Conservation (phyloP, 2,329 filamentous ascomycete species). For the Paracoccidioides brasiliensis region DNA sequence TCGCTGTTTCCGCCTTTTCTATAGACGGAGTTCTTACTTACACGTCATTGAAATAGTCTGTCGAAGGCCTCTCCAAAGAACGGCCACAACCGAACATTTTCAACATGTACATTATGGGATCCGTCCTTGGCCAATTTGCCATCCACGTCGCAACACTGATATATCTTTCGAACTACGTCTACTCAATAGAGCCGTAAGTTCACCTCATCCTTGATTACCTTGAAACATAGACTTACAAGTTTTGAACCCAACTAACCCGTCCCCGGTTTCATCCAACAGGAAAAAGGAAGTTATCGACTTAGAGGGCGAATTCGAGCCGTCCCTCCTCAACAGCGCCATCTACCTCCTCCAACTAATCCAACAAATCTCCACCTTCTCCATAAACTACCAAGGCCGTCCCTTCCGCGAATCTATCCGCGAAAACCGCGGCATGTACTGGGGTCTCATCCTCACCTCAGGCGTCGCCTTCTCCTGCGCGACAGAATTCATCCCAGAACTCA, state of each 20-base stretch:
- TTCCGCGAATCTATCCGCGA: conserved; percentile 94
- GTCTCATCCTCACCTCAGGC: conserved; percentile 74
- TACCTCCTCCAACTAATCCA: conserved; percentile 97
- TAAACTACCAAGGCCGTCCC: conserved; percentile 97
- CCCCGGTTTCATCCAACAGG: conserved; percentile 17
- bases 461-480: conserved; percentile 92
- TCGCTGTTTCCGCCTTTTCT: neutral
- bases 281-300: conserved; percentile 60
- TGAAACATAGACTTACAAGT: no score
- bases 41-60: conserved; percentile 41
- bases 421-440: conserved; percentile 97
- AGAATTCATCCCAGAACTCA: conserved; percentile 90
- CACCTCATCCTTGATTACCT: no score
- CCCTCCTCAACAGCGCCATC: conserved; percentile 88
- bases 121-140: conserved; percentile 91
- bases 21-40: neutral
- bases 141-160: conserved; percentile 89
- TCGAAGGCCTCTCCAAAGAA: conserved; percentile 91
- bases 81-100: conserved; percentile 97
- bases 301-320: conserved; percentile 87
- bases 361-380: conserved; percentile 96
- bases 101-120: conserved; percentile 97
- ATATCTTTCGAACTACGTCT: conserved; percentile 83
- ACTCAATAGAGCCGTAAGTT: conserved; percentile 69
- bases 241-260: conserved; percentile 19